These are phyloP conservation scores for Amanita fuliginea DNA, from an alignment of 768 basidiomycete genomes.

Conservation along the genomic window DNA sequence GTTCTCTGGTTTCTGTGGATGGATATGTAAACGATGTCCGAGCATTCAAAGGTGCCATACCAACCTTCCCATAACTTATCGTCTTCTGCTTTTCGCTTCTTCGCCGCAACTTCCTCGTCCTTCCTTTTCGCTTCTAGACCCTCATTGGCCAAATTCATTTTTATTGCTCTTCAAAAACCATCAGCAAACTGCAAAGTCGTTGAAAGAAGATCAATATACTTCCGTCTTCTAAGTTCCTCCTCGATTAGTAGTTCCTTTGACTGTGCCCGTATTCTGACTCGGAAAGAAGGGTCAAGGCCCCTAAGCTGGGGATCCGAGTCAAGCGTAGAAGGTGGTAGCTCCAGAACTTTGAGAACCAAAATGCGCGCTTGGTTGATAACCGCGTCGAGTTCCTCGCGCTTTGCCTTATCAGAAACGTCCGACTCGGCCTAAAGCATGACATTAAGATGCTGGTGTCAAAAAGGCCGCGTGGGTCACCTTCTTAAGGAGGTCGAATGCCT, in stretches of 20 bases:
- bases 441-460: background rate
- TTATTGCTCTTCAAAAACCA: constrained; percentile 51
- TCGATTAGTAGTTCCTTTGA: constrained; percentile 83
- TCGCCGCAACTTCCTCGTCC: constrained; percentile 68
- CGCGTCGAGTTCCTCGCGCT: constrained; percentile 75
- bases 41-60: constrained; percentile 7
- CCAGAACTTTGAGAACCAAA: constrained; percentile 50
- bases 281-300: constrained; percentile 53
- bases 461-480: constrained; percentile 41
- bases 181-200: background rate
- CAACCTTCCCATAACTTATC: constrained; percentile 86
- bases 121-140: constrained; percentile 89
- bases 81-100: constrained; percentile 83
- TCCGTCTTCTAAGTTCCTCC: constrained; percentile 77
- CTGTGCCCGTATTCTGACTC: constrained; percentile 53
- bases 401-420: constrained; percentile 68
- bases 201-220: constrained; percentile 35
- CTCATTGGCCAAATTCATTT: constrained; percentile 87
- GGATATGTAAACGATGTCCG: background rate
- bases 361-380: constrained; percentile 66
- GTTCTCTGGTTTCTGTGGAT: constrained; percentile 56
- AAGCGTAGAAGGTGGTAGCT: constrained; percentile 47
- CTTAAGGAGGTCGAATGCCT: constrained; percentile 90
- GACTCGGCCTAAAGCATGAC: constrained; percentile 54
- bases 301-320: constrained; percentile 50